Evolutionary conservation across 1,139 yeast genomes (phyloP).

Genomic region (Debaryomyces subglobosus): DNA sequence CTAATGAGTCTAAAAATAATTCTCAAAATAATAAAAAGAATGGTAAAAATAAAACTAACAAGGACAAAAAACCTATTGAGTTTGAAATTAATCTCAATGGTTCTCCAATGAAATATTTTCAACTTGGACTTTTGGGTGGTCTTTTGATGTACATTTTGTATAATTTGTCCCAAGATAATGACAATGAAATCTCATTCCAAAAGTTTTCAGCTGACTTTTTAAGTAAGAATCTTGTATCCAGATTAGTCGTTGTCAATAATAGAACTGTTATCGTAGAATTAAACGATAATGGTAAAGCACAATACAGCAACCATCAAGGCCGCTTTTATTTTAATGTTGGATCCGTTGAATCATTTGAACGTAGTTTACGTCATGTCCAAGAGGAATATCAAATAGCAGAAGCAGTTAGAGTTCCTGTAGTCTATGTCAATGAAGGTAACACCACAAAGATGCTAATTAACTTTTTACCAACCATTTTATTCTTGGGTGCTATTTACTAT

Average conservation of each 20-base stretch:
- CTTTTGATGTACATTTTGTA: slow-evolving; percentile 24
- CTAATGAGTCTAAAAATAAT: slow-evolving; percentile 10
- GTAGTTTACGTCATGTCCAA: slow-evolving; percentile 76
- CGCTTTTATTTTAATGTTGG: slow-evolving; percentile 74
- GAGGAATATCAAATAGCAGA: slow-evolving; percentile 65
- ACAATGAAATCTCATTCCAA: slow-evolving; percentile 47
- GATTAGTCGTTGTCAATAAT: slow-evolving; percentile 42
- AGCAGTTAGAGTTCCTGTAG: slow-evolving; percentile 77
- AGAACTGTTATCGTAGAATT: slow-evolving; percentile 42
- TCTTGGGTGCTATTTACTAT: slow-evolving; percentile 85
- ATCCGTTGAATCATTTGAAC: slow-evolving; percentile 88
- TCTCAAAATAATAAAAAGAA: slow-evolving; percentile 13
- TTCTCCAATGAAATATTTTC: slow-evolving; percentile 32
- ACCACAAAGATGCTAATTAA: slow-evolving; percentile 65
- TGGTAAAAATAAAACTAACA: slow-evolving; percentile 12
- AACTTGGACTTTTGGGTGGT: slow-evolving; percentile 34
- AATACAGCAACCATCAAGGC: slow-evolving; percentile 22
- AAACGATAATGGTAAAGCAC: slow-evolving; percentile 40
- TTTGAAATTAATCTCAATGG: slow-evolving; percentile 30
- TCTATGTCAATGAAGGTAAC: slow-evolving; percentile 72
- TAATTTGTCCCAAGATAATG: slow-evolving; percentile 21
- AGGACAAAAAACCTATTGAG: slow-evolving; percentile 21
- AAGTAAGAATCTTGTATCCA: slow-evolving; percentile 40
- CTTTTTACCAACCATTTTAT: slow-evolving; percentile 76
- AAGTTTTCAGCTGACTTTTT: slow-evolving; percentile 46